These are phyloP conservation scores for Schizophyllum commune DNA, from an alignment of 1,284 basidiomycete species.

Conservation along the genomic window DNA sequence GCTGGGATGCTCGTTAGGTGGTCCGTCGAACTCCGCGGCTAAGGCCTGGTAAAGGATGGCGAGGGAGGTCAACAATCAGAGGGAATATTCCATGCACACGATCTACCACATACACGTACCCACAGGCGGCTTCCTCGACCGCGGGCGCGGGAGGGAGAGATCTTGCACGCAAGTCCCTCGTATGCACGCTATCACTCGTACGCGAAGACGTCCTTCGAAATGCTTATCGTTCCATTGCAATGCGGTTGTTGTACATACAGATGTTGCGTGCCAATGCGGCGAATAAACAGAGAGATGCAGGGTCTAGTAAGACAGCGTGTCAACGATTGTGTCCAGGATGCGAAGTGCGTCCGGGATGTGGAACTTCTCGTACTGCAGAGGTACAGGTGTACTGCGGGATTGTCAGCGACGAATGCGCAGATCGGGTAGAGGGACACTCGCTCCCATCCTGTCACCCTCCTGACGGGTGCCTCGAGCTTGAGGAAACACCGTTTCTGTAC, in stretches of 20 bases:
- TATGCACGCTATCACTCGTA: no score
- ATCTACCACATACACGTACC: no score
- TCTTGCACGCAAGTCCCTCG: no score
- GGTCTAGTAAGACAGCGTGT: constrained; percentile 71
- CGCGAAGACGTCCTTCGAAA: no score
- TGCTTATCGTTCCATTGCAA: background rate
- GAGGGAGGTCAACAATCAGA: no score
- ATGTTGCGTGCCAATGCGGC: background rate
- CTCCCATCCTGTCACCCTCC: constrained; percentile 87
- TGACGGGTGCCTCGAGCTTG: constrained; percentile 82
- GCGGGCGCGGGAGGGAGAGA: no score
- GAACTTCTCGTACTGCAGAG: constrained; percentile 85
- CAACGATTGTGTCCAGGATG: constrained; percentile 76
- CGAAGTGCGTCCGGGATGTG: constrained; percentile 82
- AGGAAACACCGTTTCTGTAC: constrained; percentile 83
- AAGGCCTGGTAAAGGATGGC: no score
- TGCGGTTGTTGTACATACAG: background rate
- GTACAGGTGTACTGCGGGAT: constrained; percentile 60
- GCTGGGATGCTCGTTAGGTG: constrained; percentile 27
- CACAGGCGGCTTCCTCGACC: background rate
- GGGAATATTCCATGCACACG: no score
- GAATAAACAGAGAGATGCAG: background rate
- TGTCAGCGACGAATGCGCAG: constrained; percentile 6
- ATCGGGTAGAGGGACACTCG: constrained; percentile 37
- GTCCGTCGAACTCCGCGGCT: constrained; percentile 15